A percentile compares a stretch with the other conserved stretches of the same genome.
phyloP scores from a whole-genome alignment of 2,329 filamentous ascomycete species.

The Thielaviopsis euricoi region DNA sequence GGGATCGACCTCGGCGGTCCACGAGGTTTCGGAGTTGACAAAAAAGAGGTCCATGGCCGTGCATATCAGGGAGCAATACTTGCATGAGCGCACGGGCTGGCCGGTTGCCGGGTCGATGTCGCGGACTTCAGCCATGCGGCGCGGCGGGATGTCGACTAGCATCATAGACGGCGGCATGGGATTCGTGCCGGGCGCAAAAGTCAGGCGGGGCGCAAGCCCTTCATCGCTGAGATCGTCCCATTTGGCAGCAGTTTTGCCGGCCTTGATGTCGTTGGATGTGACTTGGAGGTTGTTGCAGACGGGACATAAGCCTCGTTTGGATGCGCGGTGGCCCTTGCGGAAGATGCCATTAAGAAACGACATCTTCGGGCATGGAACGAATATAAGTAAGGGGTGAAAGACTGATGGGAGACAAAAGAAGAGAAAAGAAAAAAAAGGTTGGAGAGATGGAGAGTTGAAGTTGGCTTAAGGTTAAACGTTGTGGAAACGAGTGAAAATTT shows the following conservation, averaged over 20 bases:
- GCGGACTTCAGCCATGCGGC: constrained; percentile 9
- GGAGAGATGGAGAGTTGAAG: not conserved
- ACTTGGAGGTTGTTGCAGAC: constrained; percentile 11
- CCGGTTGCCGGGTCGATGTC: constrained; percentile 1
- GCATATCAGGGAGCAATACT: constrained; percentile 8
- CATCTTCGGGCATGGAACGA: not conserved
- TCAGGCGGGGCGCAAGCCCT: not conserved
- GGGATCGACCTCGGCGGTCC: not conserved
- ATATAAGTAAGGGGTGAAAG: too few species aligned
- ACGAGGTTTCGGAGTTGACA: not conserved
- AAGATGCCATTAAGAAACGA: constrained; percentile 11
- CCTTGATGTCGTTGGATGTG: constrained; percentile 8
- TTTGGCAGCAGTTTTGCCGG: constrained; percentile 5
- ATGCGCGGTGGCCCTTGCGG: constrained; percentile 4
- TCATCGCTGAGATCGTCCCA: constrained; percentile 10
- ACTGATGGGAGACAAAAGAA: not conserved
- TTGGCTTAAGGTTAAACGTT: not conserved
- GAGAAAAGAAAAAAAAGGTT: not conserved
- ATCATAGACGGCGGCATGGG: constrained; percentile 11
- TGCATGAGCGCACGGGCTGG: constrained; percentile 2
- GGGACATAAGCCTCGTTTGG: constrained; percentile 6
- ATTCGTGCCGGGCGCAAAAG: constrained; percentile 6
- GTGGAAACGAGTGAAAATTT: too few species aligned
- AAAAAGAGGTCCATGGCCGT: constrained; percentile 8
- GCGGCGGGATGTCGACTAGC: constrained; percentile 9